Conservation (phyloP, 2,329 filamentous ascomycete genomes). For the Phialophora verrucosa region DNA sequence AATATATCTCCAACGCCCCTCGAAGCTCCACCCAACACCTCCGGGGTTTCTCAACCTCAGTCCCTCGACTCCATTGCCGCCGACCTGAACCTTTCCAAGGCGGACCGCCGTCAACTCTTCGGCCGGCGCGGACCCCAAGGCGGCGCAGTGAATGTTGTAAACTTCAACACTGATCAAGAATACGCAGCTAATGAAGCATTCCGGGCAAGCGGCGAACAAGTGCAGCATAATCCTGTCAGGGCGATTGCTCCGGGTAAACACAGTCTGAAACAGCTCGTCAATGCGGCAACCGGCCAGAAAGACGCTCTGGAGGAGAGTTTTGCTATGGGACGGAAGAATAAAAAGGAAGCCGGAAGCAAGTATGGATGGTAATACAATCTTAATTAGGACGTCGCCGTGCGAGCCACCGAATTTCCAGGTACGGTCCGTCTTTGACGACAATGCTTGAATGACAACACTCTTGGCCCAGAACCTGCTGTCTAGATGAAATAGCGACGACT, state of each 20-base stretch:
- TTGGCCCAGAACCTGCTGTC: constrained; percentile 7
- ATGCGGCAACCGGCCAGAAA: constrained; percentile 77
- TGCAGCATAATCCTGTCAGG: constrained; percentile 80
- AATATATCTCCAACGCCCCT: constrained; percentile 34
- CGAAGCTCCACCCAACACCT: constrained; percentile 23
- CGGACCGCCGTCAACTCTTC: constrained; percentile 82
- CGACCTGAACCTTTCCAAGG: constrained; percentile 77
- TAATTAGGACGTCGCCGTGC: background rate
- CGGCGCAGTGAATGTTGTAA: constrained; percentile 69
- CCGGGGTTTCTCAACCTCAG: constrained; percentile 46
- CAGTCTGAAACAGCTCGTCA: constrained; percentile 84
- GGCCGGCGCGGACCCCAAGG: constrained; percentile 62
- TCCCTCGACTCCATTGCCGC: constrained; percentile 74
- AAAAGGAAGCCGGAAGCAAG: constrained; percentile 77
- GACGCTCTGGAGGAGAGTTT: constrained; percentile 93
- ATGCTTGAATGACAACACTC: background rate
- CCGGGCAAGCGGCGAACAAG: constrained; percentile 70
- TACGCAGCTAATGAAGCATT: constrained; percentile 84
- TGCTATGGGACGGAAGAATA: constrained; percentile 76
- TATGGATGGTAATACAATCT: constrained; percentile 73
- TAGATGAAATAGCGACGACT: background rate
- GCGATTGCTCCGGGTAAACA: constrained; percentile 87
- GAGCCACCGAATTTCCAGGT: background rate
- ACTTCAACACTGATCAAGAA: constrained; percentile 87
- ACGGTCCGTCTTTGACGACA: background rate